Evolutionary conservation across 2,329 filamentous ascomycete genomes (phyloP).

Genomic region (Hypoxylon sp.): DNA sequence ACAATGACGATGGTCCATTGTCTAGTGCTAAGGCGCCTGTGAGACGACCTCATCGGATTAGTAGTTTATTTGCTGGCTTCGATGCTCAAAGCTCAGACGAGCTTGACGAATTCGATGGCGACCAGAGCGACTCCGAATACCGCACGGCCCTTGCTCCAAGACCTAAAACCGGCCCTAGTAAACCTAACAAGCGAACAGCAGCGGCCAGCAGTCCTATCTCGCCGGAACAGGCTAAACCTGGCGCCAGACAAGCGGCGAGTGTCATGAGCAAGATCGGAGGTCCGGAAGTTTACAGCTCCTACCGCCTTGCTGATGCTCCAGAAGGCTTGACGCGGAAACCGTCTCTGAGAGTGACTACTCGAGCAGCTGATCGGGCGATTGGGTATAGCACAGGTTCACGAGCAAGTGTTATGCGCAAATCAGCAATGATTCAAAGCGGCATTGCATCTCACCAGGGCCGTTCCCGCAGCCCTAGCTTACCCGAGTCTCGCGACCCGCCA

Average conservation of each 20-base stretch:
- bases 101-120: constrained; percentile 73
- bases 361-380: constrained; percentile 45
- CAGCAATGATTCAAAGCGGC: constrained; percentile 85
- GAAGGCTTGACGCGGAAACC: constrained; percentile 54
- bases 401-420: constrained; percentile 78
- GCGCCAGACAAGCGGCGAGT: constrained; percentile 51
- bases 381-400: constrained; percentile 62
- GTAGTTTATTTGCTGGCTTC: constrained; percentile 89
- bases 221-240: constrained; percentile 58
- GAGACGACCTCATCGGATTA: constrained; percentile 80
- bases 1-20: constrained; percentile 84
- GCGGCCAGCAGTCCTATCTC: constrained; percentile 58
- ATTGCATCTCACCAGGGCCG: constrained; percentile 77
- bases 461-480: constrained; percentile 75
- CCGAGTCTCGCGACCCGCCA: constrained; percentile 77
- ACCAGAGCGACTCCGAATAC: constrained; percentile 77
- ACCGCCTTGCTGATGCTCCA: constrained; percentile 54
- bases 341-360: constrained; percentile 52
- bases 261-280: constrained; percentile 56
- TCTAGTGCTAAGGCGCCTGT: constrained; percentile 72
- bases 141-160: constrained; percentile 75
- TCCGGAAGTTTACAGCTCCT: constrained; percentile 64
- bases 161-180: constrained; percentile 61
- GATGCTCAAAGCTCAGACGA: constrained; percentile 80
- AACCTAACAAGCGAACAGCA: constrained; percentile 61